Percentiles rank a stretch among this genome's conserved stretches.
Conservation (phyloP, 352 stramenopile species). For the Pythium coloratum region DNA sequence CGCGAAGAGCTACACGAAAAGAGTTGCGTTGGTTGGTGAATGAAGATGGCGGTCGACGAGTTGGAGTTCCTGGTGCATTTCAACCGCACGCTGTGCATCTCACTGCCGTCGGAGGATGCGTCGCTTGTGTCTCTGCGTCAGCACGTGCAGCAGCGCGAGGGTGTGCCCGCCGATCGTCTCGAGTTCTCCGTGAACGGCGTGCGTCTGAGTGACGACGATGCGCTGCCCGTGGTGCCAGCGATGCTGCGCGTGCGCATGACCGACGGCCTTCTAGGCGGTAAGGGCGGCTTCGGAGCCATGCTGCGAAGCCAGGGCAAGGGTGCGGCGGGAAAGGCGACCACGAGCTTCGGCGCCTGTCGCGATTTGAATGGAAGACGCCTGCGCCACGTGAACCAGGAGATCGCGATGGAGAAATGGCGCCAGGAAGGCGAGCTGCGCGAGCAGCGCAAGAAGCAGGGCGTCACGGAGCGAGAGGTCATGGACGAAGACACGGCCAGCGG, state of each 20-base stretch:
- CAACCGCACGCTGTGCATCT: conserved; percentile 71
- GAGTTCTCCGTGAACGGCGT: conserved; percentile 65
- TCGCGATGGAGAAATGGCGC: conserved; percentile 81
- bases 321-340: conserved; percentile 64
- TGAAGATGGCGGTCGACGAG: conserved; percentile 29
- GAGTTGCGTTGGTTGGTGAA: neutral
- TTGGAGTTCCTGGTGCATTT: conserved; percentile 83
- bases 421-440: conserved; percentile 54
- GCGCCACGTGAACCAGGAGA: conserved; percentile 87
- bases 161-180: conserved; percentile 45
- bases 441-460: conserved; percentile 42
- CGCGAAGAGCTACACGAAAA: neutral
- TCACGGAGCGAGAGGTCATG: conserved; percentile 65
- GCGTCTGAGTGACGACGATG: conserved; percentile 42
- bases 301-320: conserved; percentile 79
- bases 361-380: conserved; percentile 77
- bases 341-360: conserved; percentile 76
- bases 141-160: conserved; percentile 44
- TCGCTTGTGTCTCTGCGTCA: conserved; percentile 41
- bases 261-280: conserved; percentile 70
- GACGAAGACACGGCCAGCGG: conserved; percentile 83
- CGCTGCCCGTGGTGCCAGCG: conserved; percentile 46
- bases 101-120: conserved; percentile 40
- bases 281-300: conserved; percentile 87
- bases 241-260: conserved; percentile 65